Evolutionary conservation across 176 grass and related monocot species (phyloP), one percentile per base, ranked within the genome.

Genomic region (Musa itinerans): DNA sequence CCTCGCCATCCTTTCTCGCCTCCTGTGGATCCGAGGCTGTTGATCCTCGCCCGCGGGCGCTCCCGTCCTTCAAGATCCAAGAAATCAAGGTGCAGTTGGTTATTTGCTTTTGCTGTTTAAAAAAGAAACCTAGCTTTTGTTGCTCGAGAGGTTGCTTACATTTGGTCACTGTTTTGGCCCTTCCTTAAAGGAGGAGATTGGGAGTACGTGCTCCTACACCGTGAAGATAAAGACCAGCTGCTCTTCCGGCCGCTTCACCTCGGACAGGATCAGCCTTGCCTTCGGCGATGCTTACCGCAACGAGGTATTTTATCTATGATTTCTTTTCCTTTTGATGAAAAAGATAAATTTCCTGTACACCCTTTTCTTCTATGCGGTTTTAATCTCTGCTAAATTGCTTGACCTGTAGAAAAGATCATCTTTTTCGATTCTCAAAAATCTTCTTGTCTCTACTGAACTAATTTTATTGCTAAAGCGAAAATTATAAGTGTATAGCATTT

Each of bases 151-250:
- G 27, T 50, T 5, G 2, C 14, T 24, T n/a, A 22, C 17, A n/a
- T 69, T 70, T 19, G 54, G 14, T 23, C 2, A 21, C 49, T 34
- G 14, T 63, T 12, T 11, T 62, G 4, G 24, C 19, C 4, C 17
- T 56, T 78, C 15, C 65, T 9, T 48, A 43, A 6, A 59, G 50
- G 63, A 54, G 69, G 50, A 51, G 75, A 1, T 26, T 19, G 65
- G 63, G 65, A 12, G 55, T 49, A 12, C 19, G 25, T 92, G 92
- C 73, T 76, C 69, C 63, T 92, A 96, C 87, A 92, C 81, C 27
- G 86, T 93, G 62, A 75, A 87, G 81, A 87, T 97, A 53, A 97
- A 87, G 77, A 97, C 88, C 71, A 97, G 94, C 73, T 93, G 94
- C 82, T 79, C 81, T 54, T 97, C 94, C 10, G 72, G 77, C 19